phyloP scores from a whole-genome alignment of 306 rosid species.

The Herpetospermum pedunculosum region DNA sequence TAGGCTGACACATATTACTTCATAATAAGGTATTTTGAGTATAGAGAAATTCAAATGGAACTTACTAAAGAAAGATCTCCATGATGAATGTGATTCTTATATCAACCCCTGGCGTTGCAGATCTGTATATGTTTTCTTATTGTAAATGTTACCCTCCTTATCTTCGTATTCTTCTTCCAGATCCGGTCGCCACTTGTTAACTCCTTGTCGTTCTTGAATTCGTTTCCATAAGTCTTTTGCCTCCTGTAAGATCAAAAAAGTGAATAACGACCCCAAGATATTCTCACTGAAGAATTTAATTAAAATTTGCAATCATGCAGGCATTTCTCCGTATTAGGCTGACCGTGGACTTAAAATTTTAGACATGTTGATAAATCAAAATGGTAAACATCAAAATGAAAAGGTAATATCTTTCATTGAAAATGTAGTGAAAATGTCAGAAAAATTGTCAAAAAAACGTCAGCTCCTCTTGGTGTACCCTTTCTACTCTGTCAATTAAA shows the following conservation, averaged over 20 bases:
- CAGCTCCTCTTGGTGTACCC: neutral
- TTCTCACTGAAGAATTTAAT: neutral
- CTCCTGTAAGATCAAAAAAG: constrained; percentile 45
- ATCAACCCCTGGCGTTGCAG: constrained; percentile 94
- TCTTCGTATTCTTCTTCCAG: constrained; percentile 99
- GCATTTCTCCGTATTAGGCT: neutral
- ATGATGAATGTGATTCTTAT: constrained; percentile 15
- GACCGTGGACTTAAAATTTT: neutral
- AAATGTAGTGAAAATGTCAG: neutral
- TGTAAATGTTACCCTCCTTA: constrained; percentile 93
- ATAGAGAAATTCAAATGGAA: neutral
- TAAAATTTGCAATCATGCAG: neutral
- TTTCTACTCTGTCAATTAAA: neutral
- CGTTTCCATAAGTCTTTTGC: constrained; percentile 92
- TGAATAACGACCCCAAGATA: neutral
- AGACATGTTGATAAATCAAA: neutral
- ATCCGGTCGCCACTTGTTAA: constrained; percentile 96
- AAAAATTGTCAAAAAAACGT: neutral
- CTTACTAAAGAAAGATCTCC: neutral
- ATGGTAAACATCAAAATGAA: neutral
- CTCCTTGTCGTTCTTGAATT: constrained; percentile 84
- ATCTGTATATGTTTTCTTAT: constrained; percentile 92
- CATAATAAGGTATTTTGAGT: too few species aligned
- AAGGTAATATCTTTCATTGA: neutral
- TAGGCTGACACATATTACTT: too few species aligned